Conservation (phyloP, 129 eudicot genomes). For the Gnaphalium uliginosum region DNA sequence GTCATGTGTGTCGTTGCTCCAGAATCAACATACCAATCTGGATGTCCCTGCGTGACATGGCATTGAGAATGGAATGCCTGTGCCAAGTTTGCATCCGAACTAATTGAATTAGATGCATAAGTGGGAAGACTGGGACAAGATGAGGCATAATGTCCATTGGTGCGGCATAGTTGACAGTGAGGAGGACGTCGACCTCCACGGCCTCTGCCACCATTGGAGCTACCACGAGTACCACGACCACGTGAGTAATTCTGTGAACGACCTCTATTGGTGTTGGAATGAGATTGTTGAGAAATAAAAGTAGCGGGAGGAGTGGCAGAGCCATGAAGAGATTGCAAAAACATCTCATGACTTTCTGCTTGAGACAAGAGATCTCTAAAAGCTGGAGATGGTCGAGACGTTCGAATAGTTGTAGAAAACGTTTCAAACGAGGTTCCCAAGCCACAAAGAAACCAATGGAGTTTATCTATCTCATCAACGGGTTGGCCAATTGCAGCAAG, state of each 20-base stretch:
- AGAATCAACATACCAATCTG: not conserved
- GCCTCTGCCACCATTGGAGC: not conserved
- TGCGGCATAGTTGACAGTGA: not conserved
- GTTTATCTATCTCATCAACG: not conserved
- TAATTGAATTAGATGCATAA: not conserved
- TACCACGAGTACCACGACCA: not conserved
- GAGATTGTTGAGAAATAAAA: not conserved
- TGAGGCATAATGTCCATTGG: not conserved
- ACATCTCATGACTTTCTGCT: not conserved
- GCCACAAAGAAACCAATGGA: constrained; percentile 2
- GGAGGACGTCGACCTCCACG: not conserved
- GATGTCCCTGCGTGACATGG: not conserved
- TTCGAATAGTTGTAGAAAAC: not conserved
- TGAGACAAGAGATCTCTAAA: not conserved
- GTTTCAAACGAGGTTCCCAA: not conserved
- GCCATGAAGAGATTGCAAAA: not conserved
- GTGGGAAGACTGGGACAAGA: not conserved
- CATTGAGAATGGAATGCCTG: not conserved
- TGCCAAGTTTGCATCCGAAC: not conserved
- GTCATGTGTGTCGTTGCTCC: not conserved
- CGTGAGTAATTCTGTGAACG: not conserved
- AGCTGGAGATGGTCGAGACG: not conserved
- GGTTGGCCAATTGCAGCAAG: not conserved
- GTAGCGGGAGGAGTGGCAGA: not conserved
- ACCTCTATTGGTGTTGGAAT: not conserved